These are phyloP conservation scores for Nyssa sinensis DNA, from an alignment of 148 eudicot genomes.

Conservation along the genomic window DNA sequence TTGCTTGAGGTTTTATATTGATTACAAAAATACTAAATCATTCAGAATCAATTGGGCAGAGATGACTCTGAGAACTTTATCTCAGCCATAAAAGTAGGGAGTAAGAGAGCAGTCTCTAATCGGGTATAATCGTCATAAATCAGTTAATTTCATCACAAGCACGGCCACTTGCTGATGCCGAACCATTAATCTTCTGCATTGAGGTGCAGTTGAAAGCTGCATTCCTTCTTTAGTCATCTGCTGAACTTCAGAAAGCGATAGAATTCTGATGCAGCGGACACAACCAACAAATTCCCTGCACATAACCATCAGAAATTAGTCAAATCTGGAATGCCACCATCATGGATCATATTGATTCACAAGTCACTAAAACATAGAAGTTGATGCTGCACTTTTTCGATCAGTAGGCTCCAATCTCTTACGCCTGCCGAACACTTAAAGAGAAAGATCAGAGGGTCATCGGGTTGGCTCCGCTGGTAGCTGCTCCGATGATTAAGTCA, in stretches of 20 bases:
- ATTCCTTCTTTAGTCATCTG: constrained; percentile 96
- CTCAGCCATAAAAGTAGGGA: neutral
- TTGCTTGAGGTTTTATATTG: neutral
- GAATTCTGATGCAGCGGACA: constrained; percentile 81
- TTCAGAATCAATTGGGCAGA: constrained; percentile 8
- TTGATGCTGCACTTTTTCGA: no score
- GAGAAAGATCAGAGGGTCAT: no score
- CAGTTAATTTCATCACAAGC: constrained; percentile 14
- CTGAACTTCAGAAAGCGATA: constrained; percentile 84
- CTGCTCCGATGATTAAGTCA: no score
- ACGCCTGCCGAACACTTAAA: no score
- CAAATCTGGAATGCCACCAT: no score
- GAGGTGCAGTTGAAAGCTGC: constrained; percentile 69
- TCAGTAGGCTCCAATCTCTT: no score
- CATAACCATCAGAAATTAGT: no score
- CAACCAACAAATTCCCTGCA: constrained; percentile 86
- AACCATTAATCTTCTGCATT: constrained; percentile 25
- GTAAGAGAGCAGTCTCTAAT: neutral
- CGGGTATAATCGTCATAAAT: no score
- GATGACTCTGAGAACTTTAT: neutral
- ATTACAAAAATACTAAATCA: neutral
- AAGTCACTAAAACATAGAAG: no score
- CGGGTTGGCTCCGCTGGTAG: no score
- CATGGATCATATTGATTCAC: no score
- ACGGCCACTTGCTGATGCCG: constrained; percentile 12